Evolutionary conservation across 177 flowering plant genomes (phyloP), one percentile per base, ranked within the genome.

Genomic region (Vitis hybrid): DNA sequence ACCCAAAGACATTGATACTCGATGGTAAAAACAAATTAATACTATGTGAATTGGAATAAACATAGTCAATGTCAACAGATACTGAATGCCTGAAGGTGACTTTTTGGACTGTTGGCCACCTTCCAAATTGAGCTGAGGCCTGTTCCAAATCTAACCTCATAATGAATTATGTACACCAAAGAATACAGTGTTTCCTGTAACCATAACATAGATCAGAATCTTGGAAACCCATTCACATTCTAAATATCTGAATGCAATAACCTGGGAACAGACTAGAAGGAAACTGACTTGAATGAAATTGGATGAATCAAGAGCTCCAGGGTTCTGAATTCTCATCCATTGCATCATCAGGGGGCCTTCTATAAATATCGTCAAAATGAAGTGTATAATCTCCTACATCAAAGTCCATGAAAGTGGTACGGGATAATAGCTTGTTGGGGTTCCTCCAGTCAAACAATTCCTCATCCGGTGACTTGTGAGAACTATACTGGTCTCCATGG

Each of bases 281-380:
- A 50, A 14, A 18, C 48, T 8, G 55, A 22, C 8, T 19, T 7
- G 48, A 10, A 55, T 21, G 58, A 53, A 10, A 29, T 10, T 56
- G 50, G 16, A 68, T 82, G 68, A 76, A 29, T 64, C 71, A 48
- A 69, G 48, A 64, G 69, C 65, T 76, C 48, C 58, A 49, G 65
- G 73, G 58, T 15, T 74, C 79, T 71, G 70, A 68, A 60, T 75
- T 74, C 22, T 51, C 58, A 8, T 39, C 0, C 12, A 55, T 48
- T 55, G 79, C 71, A 68, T 49, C 75, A 66, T 77, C 85, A n/a
- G 76, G 76, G 33, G 83, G 86, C 62, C 74, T 73, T 62, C 74
- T 69, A 48, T 86, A 94, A 49, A 92, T 67, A 78, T 94, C 96
- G 69, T 80, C 89, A 75, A 95, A 95, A 39, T 87, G 94, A 69